Evolutionary conservation across 164 flowering plant species (phyloP), one percentile per base, ranked within the genome.

Genomic region (Echeveria elegans): DNA sequence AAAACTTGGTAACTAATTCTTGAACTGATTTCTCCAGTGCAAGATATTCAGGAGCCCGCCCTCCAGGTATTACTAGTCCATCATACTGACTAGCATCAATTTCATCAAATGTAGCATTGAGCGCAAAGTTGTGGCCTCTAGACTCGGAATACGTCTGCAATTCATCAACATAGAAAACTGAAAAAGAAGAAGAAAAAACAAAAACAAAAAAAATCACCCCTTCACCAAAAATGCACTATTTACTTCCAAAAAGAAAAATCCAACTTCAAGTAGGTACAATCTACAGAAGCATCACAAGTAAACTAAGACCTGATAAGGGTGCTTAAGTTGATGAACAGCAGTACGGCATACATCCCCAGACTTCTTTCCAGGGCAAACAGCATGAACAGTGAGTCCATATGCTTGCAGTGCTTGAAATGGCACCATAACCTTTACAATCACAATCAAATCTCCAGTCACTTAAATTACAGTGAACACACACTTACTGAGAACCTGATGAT

Each of bases 311-410:
- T 30, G 38, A 83, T 85, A 89, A 66, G 84, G 81, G 32, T 71
- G 76, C 24, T 66, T 56, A 32, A 14, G 0, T 56, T 86, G 81
- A 69, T 89, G 97, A 63, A 89, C 71, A 40, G 96, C 89, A 32
- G 99, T 95, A 21, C 86, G 88, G 75, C 97, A 92, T 31, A 81
- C 29, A 48, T 95, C 97, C 29, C 96, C 97, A 19, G 94, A 77
- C 70, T 92, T 90, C 81, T 92, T 95, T 3, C 96, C 99, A 6
- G 99, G 96, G 68, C 99, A 95, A 66, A 80, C 99, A 23, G 94
- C 89, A 45, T 88, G 82, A 0, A 95, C 99, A 1, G 85, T 18
- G 12, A 95, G 71, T 23, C 99, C 99, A 48, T 73, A 95, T 4
- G 99, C 97, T 70, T 68, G 82, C 72, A 95, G 64, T 0, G 97